Evolutionary conservation across 2,329 filamentous ascomycete species (phyloP).

Genomic region (Penicillium sp.): DNA sequence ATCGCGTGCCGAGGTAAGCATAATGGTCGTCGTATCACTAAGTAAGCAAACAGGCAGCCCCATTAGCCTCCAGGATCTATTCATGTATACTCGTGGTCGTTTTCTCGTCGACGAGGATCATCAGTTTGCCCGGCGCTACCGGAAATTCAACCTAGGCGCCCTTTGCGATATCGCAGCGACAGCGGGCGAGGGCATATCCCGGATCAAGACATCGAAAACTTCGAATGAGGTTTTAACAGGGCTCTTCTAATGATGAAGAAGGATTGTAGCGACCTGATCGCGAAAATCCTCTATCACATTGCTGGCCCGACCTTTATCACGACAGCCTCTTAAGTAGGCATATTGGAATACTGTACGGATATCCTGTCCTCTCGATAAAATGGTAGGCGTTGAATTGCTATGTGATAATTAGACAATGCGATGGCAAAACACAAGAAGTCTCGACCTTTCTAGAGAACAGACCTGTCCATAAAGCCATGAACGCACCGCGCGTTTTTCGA

Average conservation of each 20-base stretch:
- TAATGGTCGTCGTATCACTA: conserved; percentile 4
- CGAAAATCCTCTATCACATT: conserved; percentile 30
- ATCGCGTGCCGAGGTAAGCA: conserved; percentile 16
- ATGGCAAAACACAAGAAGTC: conserved; percentile 31
- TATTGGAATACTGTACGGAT: conserved; percentile 23
- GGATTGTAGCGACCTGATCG: conserved; percentile 28
- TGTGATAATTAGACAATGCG: too few relatives aligned
- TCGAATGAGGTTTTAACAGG: conserved; percentile 33
- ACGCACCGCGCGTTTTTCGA: conserved; percentile 24
- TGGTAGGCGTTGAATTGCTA: too few relatives aligned
- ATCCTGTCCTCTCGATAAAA: conserved; percentile 17
- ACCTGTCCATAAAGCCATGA: conserved; percentile 20
- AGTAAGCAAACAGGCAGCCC: conserved; percentile 17
- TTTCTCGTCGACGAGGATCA: conserved; percentile 25
- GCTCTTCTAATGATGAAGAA: conserved; percentile 26
- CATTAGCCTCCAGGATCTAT: conserved; percentile 20
- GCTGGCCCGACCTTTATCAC: conserved; percentile 25
- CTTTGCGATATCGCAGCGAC: conserved; percentile 20
- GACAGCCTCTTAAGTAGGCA: conserved; percentile 30
- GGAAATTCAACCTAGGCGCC: conserved; percentile 20
- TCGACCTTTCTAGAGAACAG: conserved; percentile 20
- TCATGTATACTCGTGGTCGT: conserved; percentile 26
- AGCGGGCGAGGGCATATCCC: conserved; percentile 8
- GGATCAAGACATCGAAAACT: conserved; percentile 19
- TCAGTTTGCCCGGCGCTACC: conserved; percentile 21